These are phyloP conservation scores for Colletotrichum incanum DNA, from an alignment of 2,329 filamentous ascomycete genomes.

Conservation along the genomic window DNA sequence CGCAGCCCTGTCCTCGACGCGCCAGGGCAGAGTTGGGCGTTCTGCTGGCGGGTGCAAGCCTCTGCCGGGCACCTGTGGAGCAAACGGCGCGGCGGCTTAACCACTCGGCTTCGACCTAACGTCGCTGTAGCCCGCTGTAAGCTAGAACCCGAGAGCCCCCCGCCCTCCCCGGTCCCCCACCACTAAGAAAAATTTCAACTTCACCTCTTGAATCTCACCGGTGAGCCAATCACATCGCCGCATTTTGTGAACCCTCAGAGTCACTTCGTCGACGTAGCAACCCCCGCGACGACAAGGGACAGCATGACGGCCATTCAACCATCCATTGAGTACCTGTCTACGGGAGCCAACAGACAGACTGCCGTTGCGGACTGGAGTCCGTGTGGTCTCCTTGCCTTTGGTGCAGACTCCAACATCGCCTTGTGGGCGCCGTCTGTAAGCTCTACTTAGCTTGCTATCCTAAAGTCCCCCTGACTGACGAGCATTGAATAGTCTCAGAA, in stretches of 20 bases:
- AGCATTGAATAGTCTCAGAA: conserved; percentile 28
- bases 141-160: conserved; percentile 24
- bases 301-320: conserved; percentile 49
- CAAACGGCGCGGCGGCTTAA: conserved; percentile 31
- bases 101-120: conserved; percentile 20
- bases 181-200: conserved; percentile 43
- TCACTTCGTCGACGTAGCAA: conserved; percentile 44
- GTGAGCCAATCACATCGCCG: conserved; percentile 56
- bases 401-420: conserved; percentile 89
- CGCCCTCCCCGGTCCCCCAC: conserved; percentile 11
- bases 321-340: conserved; percentile 73
- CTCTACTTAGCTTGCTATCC: background rate
- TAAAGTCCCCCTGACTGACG: background rate
- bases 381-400: conserved; percentile 85
- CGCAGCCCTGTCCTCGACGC: background rate
- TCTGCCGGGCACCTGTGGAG: conserved; percentile 30
- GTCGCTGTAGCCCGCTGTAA: conserved; percentile 38
- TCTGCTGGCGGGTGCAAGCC: background rate
- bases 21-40: background rate
- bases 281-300: conserved; percentile 11
- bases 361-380: conserved; percentile 90
- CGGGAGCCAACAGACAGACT: conserved; percentile 92
- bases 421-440: conserved; percentile 79
- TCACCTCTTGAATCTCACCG: conserved; percentile 32
- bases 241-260: conserved; percentile 54